phyloP scores from a whole-genome alignment of 2,329 filamentous ascomycete species.

The Phialemonium atrogriseum region DNA sequence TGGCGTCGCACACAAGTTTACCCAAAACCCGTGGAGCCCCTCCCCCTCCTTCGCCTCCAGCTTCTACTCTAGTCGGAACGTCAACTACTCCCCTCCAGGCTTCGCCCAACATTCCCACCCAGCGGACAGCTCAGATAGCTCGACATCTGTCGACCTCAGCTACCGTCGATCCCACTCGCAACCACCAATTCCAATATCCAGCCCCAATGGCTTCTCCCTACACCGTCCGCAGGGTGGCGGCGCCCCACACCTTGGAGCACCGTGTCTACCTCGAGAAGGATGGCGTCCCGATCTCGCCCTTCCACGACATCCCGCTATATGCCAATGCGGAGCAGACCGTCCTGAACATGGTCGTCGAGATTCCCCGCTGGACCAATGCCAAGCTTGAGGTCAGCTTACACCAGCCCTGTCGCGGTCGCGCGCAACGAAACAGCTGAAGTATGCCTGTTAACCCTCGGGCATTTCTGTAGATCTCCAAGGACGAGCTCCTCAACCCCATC shows the following conservation, averaged over 20 bases:
- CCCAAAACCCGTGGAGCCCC: slow-evolving; percentile 10
- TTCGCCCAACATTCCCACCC: slow-evolving; percentile 35
- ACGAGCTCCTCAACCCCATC: slow-evolving; percentile 96
- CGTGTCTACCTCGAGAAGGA: slow-evolving; percentile 97
- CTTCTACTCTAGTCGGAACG: neutral
- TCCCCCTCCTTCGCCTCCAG: slow-evolving; percentile 12
- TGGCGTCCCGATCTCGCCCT: slow-evolving; percentile 86
- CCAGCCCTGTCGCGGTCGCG: neutral
- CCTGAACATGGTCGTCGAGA: slow-evolving; percentile 99
- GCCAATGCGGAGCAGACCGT: slow-evolving; percentile 93
- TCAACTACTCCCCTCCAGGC: slow-evolving; percentile 1
- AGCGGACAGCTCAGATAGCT: slow-evolving; percentile 45
- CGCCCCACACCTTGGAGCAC: slow-evolving; percentile 91
- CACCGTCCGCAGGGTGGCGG: slow-evolving; percentile 76
- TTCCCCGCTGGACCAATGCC: slow-evolving; percentile 98
- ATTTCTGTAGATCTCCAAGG: slow-evolving; percentile 98
- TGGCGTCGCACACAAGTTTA: slow-evolving; percentile 15
- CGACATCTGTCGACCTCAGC: slow-evolving; percentile 39
- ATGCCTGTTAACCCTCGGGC: too few relatives aligned
- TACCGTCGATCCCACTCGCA: slow-evolving; percentile 12
- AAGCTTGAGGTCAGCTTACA: slow-evolving; percentile 89
- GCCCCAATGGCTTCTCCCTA: slow-evolving; percentile 54
- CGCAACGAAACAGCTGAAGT: neutral
- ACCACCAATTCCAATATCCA: slow-evolving; percentile 21
- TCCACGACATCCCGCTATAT: slow-evolving; percentile 97